Conservation (phyloP, 2,329 filamentous ascomycete species). For the Aureobasidium sp. region DNA sequence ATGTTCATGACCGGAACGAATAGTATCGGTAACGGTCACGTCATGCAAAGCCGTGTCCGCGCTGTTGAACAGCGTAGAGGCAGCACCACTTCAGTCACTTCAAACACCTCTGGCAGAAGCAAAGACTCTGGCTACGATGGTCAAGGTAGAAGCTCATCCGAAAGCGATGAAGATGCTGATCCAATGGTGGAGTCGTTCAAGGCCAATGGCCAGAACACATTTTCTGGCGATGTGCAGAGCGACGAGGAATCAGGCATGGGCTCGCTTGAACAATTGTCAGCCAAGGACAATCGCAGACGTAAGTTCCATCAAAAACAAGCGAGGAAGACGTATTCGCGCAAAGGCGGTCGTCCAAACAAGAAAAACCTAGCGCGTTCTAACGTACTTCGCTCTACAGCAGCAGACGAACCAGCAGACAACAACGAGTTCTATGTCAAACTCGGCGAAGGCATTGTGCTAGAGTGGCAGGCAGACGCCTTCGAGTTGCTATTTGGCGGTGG, state of each 20-base stretch:
- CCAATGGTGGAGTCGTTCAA: slow-evolving; percentile 2
- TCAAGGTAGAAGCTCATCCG: slow-evolving; percentile 12
- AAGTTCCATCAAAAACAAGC: slow-evolving; percentile 11
- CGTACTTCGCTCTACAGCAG: slow-evolving; percentile 24
- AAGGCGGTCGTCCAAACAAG: slow-evolving; percentile 13
- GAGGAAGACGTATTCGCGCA: slow-evolving; percentile 21
- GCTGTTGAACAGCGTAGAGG: slow-evolving; percentile 17
- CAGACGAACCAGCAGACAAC: slow-evolving; percentile 16
- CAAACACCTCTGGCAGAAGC: slow-evolving; percentile 19
- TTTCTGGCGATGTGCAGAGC: slow-evolving; percentile 14
- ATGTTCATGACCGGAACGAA: slow-evolving; percentile 34
- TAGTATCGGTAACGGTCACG: slow-evolving; percentile 40
- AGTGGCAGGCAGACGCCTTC: slow-evolving; percentile 68
- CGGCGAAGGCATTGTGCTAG: slow-evolving; percentile 77
- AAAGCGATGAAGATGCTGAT: slow-evolving; percentile 20
- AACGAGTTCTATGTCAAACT: slow-evolving; percentile 50
- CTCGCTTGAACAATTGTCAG: slow-evolving; percentile 12
- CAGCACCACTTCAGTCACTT: slow-evolving; percentile 20
- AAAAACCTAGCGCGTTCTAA: slow-evolving; percentile 6
- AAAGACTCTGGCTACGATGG: slow-evolving; percentile 15
- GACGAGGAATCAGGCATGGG: slow-evolving; percentile 12
- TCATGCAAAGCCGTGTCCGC: slow-evolving; percentile 26
- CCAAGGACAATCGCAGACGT: slow-evolving; percentile 10
- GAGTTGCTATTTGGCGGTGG: slow-evolving; percentile 57
- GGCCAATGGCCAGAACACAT: neutral